Evolutionary conservation across 177 flowering plant genomes (phyloP).

Genomic region (Vitis hybrid): DNA sequence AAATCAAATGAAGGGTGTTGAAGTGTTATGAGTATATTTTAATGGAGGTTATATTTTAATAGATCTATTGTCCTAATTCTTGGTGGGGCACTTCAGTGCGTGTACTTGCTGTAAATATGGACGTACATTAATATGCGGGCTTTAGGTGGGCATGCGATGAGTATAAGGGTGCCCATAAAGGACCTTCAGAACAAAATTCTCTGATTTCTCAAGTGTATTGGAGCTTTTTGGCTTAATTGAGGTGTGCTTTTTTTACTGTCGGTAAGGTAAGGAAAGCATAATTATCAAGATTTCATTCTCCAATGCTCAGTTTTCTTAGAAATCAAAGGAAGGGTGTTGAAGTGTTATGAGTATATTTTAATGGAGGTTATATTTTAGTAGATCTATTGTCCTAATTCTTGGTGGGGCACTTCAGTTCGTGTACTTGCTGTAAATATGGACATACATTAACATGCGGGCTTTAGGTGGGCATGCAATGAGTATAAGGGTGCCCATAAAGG

Average conservation of each 20-base stretch:
- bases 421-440: conserved; percentile 41
- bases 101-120: conserved; percentile 41
- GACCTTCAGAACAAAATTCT: conserved; percentile 29
- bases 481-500: conserved; percentile 48
- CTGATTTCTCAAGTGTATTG: no score
- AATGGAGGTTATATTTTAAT: background rate
- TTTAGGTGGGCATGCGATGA: conserved; percentile 34
- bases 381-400: conserved; percentile 39
- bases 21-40: no score
- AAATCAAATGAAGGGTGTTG: background rate
- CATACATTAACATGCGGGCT: conserved; percentile 29
- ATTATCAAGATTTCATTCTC: background rate
- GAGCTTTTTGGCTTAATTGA: no score
- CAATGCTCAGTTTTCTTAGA: background rate
- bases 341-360: no score
- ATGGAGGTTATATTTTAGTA: background rate
- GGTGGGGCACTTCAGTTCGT: conserved; percentile 32
- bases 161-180: conserved; percentile 47
- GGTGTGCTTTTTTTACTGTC: no score
- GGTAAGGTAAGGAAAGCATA: no score
- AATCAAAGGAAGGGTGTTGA: background rate
- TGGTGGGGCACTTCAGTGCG: conserved; percentile 33
- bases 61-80: conserved; percentile 36
- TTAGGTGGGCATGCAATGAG: conserved; percentile 33
- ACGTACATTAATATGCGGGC: conserved; percentile 30